Evolutionary conservation across 192 early-diverging fungal genomes (phyloP).

Genomic region (Haplosporangium gracile): DNA sequence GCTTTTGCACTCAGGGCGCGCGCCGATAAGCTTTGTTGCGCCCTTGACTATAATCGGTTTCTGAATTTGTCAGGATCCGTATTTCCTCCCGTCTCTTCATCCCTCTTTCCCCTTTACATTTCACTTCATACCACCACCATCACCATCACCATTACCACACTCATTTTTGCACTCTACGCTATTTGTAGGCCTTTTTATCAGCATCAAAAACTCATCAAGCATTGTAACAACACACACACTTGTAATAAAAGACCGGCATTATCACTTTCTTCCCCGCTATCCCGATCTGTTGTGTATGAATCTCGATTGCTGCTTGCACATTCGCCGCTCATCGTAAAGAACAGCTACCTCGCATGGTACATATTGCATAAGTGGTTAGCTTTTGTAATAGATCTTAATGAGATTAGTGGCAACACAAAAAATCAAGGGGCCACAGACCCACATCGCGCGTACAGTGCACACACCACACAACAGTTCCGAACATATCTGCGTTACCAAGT

Average conservation of each 20-base stretch:
- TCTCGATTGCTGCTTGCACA: neutral
- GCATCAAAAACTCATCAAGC: neutral
- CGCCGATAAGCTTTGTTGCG: too few species aligned
- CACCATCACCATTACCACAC: neutral
- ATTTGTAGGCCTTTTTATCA: neutral
- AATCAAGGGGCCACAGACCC: neutral
- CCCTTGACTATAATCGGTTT: too few species aligned
- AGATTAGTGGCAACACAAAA: constrained; percentile 2
- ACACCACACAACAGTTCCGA: too few species aligned
- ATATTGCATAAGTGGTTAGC: too few species aligned
- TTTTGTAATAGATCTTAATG: too few species aligned
- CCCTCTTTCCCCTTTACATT: neutral
- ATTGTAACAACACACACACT: constrained; percentile 4
- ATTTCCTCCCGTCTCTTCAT: too few species aligned
- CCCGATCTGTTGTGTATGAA: neutral
- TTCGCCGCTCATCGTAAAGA: neutral
- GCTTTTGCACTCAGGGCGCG: too few species aligned
- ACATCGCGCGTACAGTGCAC: neutral
- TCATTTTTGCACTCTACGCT: neutral
- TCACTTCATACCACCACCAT: neutral
- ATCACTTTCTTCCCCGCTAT: neutral
- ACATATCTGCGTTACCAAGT: too few species aligned
- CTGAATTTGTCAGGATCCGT: too few species aligned
- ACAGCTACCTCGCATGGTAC: neutral
- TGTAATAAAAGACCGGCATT: constrained; percentile 10